phyloP scores from a whole-genome alignment of 2,329 filamentous ascomycete genomes.

The Clonostachys chloroleuca region DNA sequence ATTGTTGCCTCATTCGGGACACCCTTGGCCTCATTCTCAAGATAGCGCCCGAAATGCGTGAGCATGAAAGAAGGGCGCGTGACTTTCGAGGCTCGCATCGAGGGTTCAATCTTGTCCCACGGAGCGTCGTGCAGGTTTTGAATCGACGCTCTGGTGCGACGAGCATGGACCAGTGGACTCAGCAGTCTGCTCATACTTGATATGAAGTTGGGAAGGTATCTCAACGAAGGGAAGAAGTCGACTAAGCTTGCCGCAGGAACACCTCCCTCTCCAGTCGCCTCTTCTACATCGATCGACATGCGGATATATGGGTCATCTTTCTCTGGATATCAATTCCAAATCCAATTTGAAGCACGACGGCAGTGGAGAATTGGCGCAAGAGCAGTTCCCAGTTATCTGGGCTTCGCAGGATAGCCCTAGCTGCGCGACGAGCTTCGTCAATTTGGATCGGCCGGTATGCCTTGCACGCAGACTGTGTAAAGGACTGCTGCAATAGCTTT shows the following conservation, averaged over 20 bases:
- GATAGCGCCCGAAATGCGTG: constrained; percentile 10
- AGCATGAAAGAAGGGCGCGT: constrained; percentile 11
- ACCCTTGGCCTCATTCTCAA: constrained; percentile 16
- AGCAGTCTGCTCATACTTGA: constrained; percentile 16
- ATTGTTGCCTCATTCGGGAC: constrained; percentile 23
- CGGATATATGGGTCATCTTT: constrained; percentile 33
- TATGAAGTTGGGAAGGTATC: constrained; percentile 29
- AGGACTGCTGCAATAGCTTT: constrained; percentile 34
- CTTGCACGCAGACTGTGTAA: constrained; percentile 29
- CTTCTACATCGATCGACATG: constrained; percentile 22
- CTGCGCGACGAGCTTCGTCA: constrained; percentile 20
- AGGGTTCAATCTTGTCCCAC: constrained; percentile 25
- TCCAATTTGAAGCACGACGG: constrained; percentile 34
- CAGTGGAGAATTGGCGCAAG: constrained; percentile 30
- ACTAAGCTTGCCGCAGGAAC: constrained; percentile 29
- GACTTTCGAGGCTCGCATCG: constrained; percentile 16
- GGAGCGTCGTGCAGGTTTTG: constrained; percentile 36
- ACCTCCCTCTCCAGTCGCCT: constrained; percentile 18
- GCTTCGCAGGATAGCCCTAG: constrained; percentile 19
- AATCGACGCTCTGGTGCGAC: constrained; percentile 23
- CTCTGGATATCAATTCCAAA: constrained; percentile 32
- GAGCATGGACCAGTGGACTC: constrained; percentile 11
- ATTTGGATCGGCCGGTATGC: constrained; percentile 26
- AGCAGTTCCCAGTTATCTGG: constrained; percentile 28
- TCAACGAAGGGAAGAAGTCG: constrained; percentile 41